A percentile compares a stretch with the other conserved stretches of the same genome.
These are phyloP conservation scores for Globisporangium canariense DNA, from an alignment of 352 stramenopile species.

Conservation along the genomic window DNA sequence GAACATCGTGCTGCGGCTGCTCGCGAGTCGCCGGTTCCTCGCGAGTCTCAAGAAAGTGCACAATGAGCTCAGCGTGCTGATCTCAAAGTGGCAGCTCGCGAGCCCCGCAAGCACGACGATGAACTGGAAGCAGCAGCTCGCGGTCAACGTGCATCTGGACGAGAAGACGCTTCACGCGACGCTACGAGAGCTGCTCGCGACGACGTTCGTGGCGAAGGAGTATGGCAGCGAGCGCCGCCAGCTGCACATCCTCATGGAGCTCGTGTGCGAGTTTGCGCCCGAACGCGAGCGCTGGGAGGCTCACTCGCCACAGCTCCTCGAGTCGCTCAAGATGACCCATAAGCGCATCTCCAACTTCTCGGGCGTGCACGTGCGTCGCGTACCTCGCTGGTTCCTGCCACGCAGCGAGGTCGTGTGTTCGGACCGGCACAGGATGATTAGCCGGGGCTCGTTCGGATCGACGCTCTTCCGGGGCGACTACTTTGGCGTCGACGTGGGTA, in stretches of 20 bases:
- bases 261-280: constrained; percentile 48
- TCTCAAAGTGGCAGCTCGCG: constrained; percentile 27
- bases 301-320: constrained; percentile 46
- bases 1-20: constrained; percentile 32
- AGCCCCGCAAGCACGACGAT: constrained; percentile 30
- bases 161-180: constrained; percentile 57
- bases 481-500: constrained; percentile 40
- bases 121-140: constrained; percentile 47
- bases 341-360: constrained; percentile 47
- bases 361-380: constrained; percentile 41
- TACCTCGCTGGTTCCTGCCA: constrained; percentile 62
- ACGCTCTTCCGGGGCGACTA: constrained; percentile 55
- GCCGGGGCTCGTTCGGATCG: constrained; percentile 41
- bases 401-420: constrained; percentile 49
- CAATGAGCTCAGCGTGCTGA: constrained; percentile 34
- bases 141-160: constrained; percentile 46
- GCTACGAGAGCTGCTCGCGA: constrained; percentile 43
- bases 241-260: constrained; percentile 50
- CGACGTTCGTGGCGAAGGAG: constrained; percentile 57
- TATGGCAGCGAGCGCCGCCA: constrained; percentile 46
- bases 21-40: constrained; percentile 44
- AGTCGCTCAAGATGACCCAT: constrained; percentile 67
- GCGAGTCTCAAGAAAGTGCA: constrained; percentile 34
- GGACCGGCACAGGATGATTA: constrained; percentile 28
- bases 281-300: constrained; percentile 25